Base-by-base conservation (phyloP, 345 rosid genomes). In the Punica granatum region DNA sequence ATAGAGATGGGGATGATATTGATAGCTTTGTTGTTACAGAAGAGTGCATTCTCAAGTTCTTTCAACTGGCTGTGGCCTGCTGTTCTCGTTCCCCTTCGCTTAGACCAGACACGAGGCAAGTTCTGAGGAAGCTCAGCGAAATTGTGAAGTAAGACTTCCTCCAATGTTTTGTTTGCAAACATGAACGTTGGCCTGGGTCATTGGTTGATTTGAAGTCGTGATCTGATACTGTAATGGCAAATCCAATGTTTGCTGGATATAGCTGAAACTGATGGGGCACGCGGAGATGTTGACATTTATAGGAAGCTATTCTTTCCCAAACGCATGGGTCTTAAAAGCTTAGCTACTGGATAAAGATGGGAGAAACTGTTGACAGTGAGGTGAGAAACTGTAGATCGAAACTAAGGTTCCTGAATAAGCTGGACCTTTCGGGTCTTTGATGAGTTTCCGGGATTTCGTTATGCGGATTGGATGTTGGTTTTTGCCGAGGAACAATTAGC, bases 61-160 rank as follows among this genome's bases (percentile, higher is more conserved):
- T 87, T 77, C 94, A 87, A 74, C 85, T 93, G 72, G 96, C 97
- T 3, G 76, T 88, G 86, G 76, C 92, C 66, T 88, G 97, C 70
- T 93, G 96, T 78, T 90, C 98, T 64, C 92, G 92, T 69, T 85
- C 87, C 0, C 90, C 97, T 75, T 83, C 93, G 44, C 88, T 90
- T 51, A 83, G 98, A 65, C 97, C 96, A 2, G 83, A 72, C 73
- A 81, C 76, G 15, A 85, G 80, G 67, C 90, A 85, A 82, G 83
- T 88, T n/a, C 74, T 88, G 61, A 59, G 53, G 75, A 84, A 80
- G 76, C 97, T 93, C 10, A 89, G 86, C 77, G 96, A 87, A 62
- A 80, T 87, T 21, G 80, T 77, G 60, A 85, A 74, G 78, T 81
- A 70, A 76, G 63, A 26, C 18, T 3, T 23, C 3, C 7, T 1